Conservation (phyloP, 2,329 filamentous ascomycete species). For the Apiospora pterosperma region DNA sequence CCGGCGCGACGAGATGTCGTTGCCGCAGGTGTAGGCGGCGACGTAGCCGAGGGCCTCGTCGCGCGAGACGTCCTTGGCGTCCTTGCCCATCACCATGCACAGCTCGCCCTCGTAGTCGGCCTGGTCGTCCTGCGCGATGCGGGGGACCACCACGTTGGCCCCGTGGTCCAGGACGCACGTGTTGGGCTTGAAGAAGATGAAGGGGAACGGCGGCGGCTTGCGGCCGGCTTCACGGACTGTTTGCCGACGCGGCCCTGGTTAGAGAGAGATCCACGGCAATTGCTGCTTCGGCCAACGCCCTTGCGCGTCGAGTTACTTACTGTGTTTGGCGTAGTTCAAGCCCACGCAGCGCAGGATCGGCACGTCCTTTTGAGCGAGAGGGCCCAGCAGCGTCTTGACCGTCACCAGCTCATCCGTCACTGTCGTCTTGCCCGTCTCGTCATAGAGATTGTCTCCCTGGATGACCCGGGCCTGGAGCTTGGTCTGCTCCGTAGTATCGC, state of each 20-base stretch:
- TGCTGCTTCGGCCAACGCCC: background rate
- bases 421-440: slow-evolving; percentile 39
- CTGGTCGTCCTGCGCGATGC: slow-evolving; percentile 44
- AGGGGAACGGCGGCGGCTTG: slow-evolving; percentile 44
- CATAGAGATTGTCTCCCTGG: slow-evolving; percentile 45
- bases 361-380: slow-evolving; percentile 46
- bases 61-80: slow-evolving; percentile 44
- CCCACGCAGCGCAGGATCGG: slow-evolving; percentile 57
- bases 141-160: slow-evolving; percentile 40
- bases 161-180: slow-evolving; percentile 35
- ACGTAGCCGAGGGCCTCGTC: slow-evolving; percentile 45
- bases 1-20: slow-evolving; percentile 52
- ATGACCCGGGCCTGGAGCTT: slow-evolving; percentile 50
- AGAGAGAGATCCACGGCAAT: background rate
- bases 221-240: slow-evolving; percentile 49
- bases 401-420: slow-evolving; percentile 52
- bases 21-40: slow-evolving; percentile 50
- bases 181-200: slow-evolving; percentile 48
- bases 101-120: slow-evolving; percentile 48
- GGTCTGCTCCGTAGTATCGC: slow-evolving; percentile 41
- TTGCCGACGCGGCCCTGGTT: background rate
- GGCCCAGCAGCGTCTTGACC: slow-evolving; percentile 51
- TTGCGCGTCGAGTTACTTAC: slow-evolving; percentile 19
- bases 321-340: slow-evolving; percentile 58
- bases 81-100: slow-evolving; percentile 42